Conservation (phyloP, 176 grass and related monocot genomes). For the Paspalum notatum region DNA sequence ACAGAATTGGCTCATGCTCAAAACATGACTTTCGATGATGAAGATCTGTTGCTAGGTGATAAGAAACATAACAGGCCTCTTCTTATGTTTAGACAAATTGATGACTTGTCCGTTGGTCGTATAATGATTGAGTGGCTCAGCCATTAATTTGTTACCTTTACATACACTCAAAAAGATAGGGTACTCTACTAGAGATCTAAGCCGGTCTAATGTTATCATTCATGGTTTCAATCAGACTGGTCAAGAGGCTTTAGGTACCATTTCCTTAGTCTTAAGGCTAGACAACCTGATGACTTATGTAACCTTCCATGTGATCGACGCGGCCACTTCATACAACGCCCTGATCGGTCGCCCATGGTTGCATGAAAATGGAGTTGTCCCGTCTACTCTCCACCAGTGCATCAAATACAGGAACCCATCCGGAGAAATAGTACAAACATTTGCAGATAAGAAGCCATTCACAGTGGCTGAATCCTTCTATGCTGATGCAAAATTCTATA, state of each 20-base stretch:
- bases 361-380: background rate
- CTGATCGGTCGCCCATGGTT: background rate
- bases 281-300: background rate
- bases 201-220: background rate
- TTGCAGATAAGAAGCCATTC: background rate
- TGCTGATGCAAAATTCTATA: background rate
- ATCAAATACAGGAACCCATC: background rate
- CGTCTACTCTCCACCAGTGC: background rate
- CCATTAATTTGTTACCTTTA: constrained; percentile 5
- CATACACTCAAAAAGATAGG: background rate
- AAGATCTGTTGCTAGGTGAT: background rate
- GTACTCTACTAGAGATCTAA: background rate
- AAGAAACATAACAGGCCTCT: background rate
- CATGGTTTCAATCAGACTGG: background rate
- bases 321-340: background rate
- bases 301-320: background rate
- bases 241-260: background rate
- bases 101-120: background rate
- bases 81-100: background rate
- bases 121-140: background rate
- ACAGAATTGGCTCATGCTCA: background rate
- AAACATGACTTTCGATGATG: background rate
- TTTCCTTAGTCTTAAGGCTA: background rate
- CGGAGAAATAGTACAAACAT: background rate
- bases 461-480: background rate